Base-by-base conservation (phyloP, 768 basidiomycete genomes). In the Tylopilus rubrobrunneus region DNA sequence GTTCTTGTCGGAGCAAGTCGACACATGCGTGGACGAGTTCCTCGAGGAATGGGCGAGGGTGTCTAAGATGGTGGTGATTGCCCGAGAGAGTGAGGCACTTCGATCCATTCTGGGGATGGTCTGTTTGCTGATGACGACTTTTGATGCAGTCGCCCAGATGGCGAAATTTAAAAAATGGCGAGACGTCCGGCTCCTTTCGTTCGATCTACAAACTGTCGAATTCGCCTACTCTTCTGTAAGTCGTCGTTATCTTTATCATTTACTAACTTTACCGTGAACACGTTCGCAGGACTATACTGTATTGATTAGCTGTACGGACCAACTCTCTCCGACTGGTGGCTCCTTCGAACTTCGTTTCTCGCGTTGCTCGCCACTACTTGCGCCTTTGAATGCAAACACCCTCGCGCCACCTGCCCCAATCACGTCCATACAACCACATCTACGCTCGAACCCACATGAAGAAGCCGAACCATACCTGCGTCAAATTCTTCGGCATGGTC, bases 21-120 rank as follows among this genome's bases (percentile, higher is more conserved):
- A 92, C 59, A 85, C 84, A 8, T 95, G 92, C 62, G 90, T 97
- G 19, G 87, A 89, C 55, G 87, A 92, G 61, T 94, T 97, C 67
- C 71, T 91, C 59, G 89, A 93, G 64, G 92, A 94, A 69, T 96
- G 93, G 92, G 89, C 90, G 39, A 77, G 88, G 43, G 89, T 96
- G 29, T 91, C 90, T 19, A 95, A 93, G 71, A 92, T 94, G 81
- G 90, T 94, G 12, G 89, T 94, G 27, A 92, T 96, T 51, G 93
- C 92, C 12, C 82, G 91, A 55, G 90, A 94, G 74, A 84, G 92
- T 90, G 64, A 53, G 76, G n/a, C 45, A 11, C 5, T 52, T 39
- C 42, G 3, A 28, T 14, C 23, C 1, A 0, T 28, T 19, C 45
- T 27, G 25, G 19, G 28, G 9, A 31, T 3, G 4, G 2, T 42